Percentiles rank a stretch among this genome's conserved stretches.
These are phyloP conservation scores for Pulveroboletus sp. DNA, from an alignment of 1,284 basidiomycete species.

Conservation along the genomic window DNA sequence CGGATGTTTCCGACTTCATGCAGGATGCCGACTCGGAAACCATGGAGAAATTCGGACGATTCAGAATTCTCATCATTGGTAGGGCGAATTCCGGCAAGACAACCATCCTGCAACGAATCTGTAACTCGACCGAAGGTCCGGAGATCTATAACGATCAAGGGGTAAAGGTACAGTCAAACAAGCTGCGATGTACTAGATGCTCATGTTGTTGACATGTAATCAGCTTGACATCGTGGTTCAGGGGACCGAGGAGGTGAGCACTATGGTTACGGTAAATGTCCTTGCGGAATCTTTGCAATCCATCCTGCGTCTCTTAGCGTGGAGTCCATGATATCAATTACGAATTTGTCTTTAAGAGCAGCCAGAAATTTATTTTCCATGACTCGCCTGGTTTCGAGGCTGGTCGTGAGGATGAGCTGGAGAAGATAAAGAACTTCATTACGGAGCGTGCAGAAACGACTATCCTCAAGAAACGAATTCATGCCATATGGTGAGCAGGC, in stretches of 20 bases:
- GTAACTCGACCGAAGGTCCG: not conserved
- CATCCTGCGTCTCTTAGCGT: not conserved
- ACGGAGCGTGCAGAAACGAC: not conserved
- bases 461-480: not conserved
- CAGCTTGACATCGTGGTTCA: not conserved
- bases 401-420: not conserved
- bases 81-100: not conserved
- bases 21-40: not conserved
- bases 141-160: not conserved
- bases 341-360: not conserved
- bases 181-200: not conserved
- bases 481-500: not conserved
- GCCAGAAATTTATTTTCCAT: not conserved
- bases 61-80: not conserved
- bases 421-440: not conserved
- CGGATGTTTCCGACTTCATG: not conserved
- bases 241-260: not conserved
- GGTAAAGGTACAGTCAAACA: not conserved
- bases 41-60: not conserved
- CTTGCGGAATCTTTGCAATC: not conserved
- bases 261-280: not conserved
- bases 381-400: not conserved
- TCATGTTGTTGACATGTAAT: not conserved
- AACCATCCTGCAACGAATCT: not conserved
- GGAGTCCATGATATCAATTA: not conserved